Evolutionary conservation across 2,329 filamentous ascomycete species (phyloP).

Genomic region (Penicillium expansum): DNA sequence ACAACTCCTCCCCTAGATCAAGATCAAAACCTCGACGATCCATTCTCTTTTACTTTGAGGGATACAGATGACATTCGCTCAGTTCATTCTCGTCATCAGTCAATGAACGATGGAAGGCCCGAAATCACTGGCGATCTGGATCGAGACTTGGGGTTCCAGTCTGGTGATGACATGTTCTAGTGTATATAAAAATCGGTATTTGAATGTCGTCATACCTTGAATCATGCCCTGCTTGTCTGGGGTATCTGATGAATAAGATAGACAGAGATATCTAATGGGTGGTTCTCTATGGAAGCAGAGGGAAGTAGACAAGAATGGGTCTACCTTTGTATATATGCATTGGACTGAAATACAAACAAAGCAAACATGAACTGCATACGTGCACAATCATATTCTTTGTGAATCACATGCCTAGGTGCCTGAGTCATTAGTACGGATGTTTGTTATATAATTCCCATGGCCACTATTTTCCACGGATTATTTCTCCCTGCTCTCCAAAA

Average conservation of each 20-base stretch:
- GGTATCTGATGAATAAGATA: neutral
- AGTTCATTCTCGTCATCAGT: constrained; percentile 3
- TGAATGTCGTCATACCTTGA: neutral
- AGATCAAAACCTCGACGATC: constrained; percentile 13
- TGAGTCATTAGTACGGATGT: too few species aligned
- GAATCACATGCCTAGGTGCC: too few species aligned
- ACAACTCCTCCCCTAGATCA: neutral
- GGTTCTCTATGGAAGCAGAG: neutral
- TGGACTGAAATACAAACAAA: neutral
- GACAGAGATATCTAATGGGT: neutral
- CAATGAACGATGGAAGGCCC: constrained; percentile 11
- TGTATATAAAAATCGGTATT: neutral
- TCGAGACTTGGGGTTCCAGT: constrained; percentile 36
- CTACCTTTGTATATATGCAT: neutral
- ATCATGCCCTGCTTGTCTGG: too few species aligned
- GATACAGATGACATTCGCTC: constrained; percentile 6
- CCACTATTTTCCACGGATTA: neutral
- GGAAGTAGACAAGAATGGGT: neutral
- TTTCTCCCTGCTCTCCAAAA: neutral
- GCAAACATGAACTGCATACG: too few species aligned
- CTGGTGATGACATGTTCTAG: constrained; percentile 32
- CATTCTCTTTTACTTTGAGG: constrained; percentile 23
- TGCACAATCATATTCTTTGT: too few species aligned
- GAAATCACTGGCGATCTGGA: constrained; percentile 40
- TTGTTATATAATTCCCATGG: too few species aligned